phyloP scores from a whole-genome alignment of 192 early-diverging fungal species.

The Podila minutissima region DNA sequence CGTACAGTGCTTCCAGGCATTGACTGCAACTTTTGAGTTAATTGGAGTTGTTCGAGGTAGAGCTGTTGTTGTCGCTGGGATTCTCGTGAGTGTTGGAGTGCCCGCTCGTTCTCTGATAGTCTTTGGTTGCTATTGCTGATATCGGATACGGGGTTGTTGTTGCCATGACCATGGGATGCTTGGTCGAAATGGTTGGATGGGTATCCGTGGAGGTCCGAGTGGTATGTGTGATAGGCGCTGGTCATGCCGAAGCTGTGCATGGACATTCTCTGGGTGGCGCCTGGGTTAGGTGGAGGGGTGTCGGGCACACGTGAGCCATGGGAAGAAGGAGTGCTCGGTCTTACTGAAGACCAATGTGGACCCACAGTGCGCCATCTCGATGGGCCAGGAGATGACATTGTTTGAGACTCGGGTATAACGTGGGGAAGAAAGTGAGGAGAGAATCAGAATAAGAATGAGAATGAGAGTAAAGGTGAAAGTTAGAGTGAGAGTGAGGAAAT shows the following conservation, averaged over 20 bases:
- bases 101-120: neutral
- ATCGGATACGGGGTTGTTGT: neutral
- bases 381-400: neutral
- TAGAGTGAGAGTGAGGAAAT: neutral
- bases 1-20: slow-evolving; percentile 1
- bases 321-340: neutral
- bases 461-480: neutral
- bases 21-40: neutral
- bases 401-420: neutral
- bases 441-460: neutral
- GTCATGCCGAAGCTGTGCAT: neutral
- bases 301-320: too few species aligned
- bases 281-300: too few species aligned
- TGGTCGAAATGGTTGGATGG: neutral
- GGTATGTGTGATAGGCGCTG: neutral
- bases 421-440: neutral
- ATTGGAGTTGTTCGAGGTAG: neutral
- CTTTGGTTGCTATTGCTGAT: neutral
- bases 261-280: neutral
- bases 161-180: neutral
- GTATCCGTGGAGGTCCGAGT: neutral
- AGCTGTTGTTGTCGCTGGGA: neutral
- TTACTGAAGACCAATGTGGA: neutral
- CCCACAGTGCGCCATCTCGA: slow-evolving; percentile 2
- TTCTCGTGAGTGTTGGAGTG: neutral